Evolutionary conservation across 164 flowering plant genomes (phyloP).

Genomic region (Protea cynaroides): DNA sequence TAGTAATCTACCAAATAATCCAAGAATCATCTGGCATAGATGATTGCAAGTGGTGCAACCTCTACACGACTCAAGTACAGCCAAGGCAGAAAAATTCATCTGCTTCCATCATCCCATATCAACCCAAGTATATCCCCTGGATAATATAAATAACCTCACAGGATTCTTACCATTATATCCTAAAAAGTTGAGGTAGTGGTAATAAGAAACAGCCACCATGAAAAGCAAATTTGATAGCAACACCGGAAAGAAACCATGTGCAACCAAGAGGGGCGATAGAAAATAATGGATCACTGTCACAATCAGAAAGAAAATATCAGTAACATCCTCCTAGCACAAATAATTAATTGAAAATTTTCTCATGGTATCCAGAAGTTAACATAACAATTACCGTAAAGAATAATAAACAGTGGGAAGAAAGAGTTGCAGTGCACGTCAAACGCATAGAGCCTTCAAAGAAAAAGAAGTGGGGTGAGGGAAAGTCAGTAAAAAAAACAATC

Average conservation of each 20-base stretch:
- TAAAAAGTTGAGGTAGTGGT: slow-evolving; percentile 94
- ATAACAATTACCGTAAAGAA: slow-evolving; percentile 75
- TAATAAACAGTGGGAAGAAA: slow-evolving; percentile 92
- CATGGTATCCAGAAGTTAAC: background rate
- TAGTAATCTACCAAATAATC: too few relatives aligned
- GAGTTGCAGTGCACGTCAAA: slow-evolving; percentile 99
- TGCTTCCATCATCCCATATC: background rate
- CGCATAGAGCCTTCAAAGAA: slow-evolving; percentile 80
- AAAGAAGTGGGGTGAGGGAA: slow-evolving; percentile 15
- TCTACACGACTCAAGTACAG: background rate
- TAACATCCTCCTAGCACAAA: background rate
- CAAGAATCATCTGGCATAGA: background rate
- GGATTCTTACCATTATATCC: slow-evolving; percentile 88
- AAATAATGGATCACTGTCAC: slow-evolving; percentile 90
- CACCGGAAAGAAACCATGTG: slow-evolving; percentile 82
- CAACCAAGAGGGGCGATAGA: slow-evolving; percentile 81
- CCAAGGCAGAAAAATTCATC: background rate
- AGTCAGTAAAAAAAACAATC: background rate
- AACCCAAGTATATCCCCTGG: background rate
- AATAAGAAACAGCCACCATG: slow-evolving; percentile 87
- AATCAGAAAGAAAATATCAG: slow-evolving; percentile 14
- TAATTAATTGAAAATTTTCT: background rate
- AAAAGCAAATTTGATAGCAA: slow-evolving; percentile 88
- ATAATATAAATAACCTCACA: background rate
- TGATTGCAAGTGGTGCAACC: background rate